Percentiles rank a stretch among this genome's conserved stretches.
Evolutionary conservation across 2,329 filamentous ascomycete genomes (phyloP).

Genomic region (Furcasterigmium furcatum): DNA sequence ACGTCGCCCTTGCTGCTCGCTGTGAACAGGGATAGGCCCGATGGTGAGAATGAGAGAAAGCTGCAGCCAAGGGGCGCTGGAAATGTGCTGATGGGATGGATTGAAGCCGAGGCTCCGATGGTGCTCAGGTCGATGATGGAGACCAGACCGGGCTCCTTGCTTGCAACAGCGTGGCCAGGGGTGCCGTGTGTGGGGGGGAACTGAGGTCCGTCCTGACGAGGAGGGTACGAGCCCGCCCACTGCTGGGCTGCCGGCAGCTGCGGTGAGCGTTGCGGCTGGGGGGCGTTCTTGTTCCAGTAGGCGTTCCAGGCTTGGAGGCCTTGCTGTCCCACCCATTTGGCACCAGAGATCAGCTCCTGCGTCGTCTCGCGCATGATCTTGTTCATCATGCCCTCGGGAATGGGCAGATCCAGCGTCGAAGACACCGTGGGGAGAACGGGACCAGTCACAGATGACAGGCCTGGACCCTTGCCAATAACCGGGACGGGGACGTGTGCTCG

Average conservation of each 20-base stretch:
- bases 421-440: constrained; percentile 66
- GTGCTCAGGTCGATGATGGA: constrained; percentile 70
- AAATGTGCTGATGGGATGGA: constrained; percentile 69
- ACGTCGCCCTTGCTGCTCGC: constrained; percentile 82
- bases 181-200: constrained; percentile 77
- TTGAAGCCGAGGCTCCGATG: constrained; percentile 47
- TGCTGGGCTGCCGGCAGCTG: constrained; percentile 36
- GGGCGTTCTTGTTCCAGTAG: constrained; percentile 66
- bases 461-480: constrained; percentile 49
- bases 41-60: constrained; percentile 75
- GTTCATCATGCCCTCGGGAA: constrained; percentile 69
- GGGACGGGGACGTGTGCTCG: constrained; percentile 62
- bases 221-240: constrained; percentile 41
- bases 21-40: constrained; percentile 71
- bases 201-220: constrained; percentile 45
- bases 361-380: constrained; percentile 77
- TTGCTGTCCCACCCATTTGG: constrained; percentile 74
- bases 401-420: constrained; percentile 68
- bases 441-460: constrained; percentile 59
- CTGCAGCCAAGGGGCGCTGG: constrained; percentile 71
- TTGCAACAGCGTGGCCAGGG: constrained; percentile 47
- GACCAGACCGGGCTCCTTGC: constrained; percentile 68
- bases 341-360: constrained; percentile 72
- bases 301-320: constrained; percentile 74
- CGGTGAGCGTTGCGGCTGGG: constrained; percentile 41